Evolutionary conservation across 495 filamentous ascomycete genomes (phyloP), one percentile per base, ranked within the genome.

Genomic region (Pyrenopolyporus hunteri): DNA sequence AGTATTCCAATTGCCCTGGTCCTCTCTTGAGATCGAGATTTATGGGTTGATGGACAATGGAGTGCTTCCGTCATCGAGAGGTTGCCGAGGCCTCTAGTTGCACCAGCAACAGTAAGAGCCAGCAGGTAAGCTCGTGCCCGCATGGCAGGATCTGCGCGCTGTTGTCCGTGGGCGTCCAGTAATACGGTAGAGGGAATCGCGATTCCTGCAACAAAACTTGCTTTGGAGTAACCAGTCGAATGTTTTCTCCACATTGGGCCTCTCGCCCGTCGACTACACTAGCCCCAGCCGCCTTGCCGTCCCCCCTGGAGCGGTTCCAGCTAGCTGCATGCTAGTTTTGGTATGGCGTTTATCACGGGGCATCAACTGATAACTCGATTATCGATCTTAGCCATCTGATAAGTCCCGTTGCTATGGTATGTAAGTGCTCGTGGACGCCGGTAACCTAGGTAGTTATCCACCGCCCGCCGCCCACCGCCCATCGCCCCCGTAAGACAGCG

Each of bases 141-240:
- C 60, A 57, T 48, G 52, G n/a, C 31, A 53, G 17, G 61, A 64
- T 64, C 61, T 48, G 49, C 54, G 61, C 36, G 55, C 61, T 59
- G 54, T 47, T n/a, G 48, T 54, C 56, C 31, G 49, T 50, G 59
- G 61, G 55, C 43, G 29, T 33, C 55, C 55, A 64, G 61, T 64
- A 50, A 59, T 26, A 32, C 45, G 55, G 51, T 31, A 33, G 11
- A 49, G 45, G 26, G 37, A 26, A 16, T 50, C 51, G 54, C 49
- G 60, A 64, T 64, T 58, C 52, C 46, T 59, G 57, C 51, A 28
- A 32, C 33, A 54, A 58, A 64, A 64, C 44, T 59, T 59, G 55
- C 55, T 59, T 64, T 51, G 50, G 37, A 42, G 13, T 20, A 42
- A 6, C 37, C 42, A 45, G 51, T 55, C 46, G 39, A 44, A 32